These are phyloP conservation scores for Lactarius sp. DNA, from an alignment of 768 basidiomycete genomes.

Conservation along the genomic window DNA sequence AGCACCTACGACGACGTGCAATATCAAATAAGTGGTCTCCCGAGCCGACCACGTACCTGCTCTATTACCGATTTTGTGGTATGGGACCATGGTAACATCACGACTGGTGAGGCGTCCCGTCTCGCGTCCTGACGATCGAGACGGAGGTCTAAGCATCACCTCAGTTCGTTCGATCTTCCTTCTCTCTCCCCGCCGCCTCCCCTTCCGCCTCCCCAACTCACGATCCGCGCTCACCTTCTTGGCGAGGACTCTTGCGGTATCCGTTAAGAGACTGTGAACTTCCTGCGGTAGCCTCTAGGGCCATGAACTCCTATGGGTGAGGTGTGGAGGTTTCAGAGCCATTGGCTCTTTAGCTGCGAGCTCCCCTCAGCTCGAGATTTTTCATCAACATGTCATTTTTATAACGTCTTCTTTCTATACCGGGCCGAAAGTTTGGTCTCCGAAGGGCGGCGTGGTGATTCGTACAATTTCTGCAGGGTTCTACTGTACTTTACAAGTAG, in stretches of 20 bases:
- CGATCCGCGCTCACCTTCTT: neutral
- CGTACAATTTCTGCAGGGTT: neutral
- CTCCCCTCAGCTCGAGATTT: slow-evolving; percentile 3
- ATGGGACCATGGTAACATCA: neutral
- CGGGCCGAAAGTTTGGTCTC: neutral
- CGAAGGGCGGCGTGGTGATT: neutral
- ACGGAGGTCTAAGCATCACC: neutral
- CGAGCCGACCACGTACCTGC: neutral
- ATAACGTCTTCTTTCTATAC: slow-evolving; percentile 7
- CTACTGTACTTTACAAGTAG: neutral
- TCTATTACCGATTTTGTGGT: neutral
- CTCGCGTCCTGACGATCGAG: neutral
- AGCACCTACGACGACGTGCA: neutral
- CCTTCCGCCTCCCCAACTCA: neutral
- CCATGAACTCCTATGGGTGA: neutral
- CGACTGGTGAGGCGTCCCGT: neutral
- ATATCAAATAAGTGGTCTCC: neutral
- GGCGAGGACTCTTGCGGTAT: neutral
- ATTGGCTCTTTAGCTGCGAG: neutral
- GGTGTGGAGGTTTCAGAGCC: neutral
- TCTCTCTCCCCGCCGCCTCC: neutral
- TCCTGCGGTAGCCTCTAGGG: neutral
- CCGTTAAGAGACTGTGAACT: neutral
- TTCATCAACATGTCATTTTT: neutral
- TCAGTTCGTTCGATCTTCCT: slow-evolving; percentile 13